phyloP scores from a whole-genome alignment of 805 yeast species.

The Lachancea sp. region DNA sequence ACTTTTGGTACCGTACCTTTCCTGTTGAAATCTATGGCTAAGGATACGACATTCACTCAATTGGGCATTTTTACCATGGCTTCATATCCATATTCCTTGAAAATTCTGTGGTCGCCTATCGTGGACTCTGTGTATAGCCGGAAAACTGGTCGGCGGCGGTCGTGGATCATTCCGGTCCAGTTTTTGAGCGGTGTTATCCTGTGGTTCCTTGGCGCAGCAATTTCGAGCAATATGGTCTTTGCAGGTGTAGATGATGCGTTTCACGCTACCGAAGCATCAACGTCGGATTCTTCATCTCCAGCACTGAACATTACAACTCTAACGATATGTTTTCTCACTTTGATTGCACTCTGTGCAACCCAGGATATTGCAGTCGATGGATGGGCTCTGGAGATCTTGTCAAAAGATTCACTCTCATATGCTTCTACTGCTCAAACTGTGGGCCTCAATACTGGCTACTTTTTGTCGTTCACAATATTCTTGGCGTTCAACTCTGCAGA shows the following conservation, averaged over 20 bases:
- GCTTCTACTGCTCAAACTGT: slow-evolving; percentile 98
- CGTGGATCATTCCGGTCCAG: slow-evolving; percentile 95
- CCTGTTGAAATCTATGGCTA: slow-evolving; percentile 56
- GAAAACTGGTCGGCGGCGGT: slow-evolving; percentile 70
- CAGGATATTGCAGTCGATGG: slow-evolving; percentile 99
- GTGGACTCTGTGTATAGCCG: slow-evolving; percentile 79
- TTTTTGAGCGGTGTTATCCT: slow-evolving; percentile 66
- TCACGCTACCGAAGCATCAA: slow-evolving; percentile 10
- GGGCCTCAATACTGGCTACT: slow-evolving; percentile 91
- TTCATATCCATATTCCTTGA: slow-evolving; percentile 89
- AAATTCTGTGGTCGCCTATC: slow-evolving; percentile 90
- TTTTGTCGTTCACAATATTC: slow-evolving; percentile 84
- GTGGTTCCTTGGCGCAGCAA: slow-evolving; percentile 49
- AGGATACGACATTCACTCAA: slow-evolving; percentile 72
- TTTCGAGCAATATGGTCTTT: slow-evolving; percentile 44
- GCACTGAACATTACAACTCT: slow-evolving; percentile 33
- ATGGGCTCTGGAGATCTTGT: slow-evolving; percentile 89
- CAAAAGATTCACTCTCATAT: slow-evolving; percentile 71
- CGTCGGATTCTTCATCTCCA: slow-evolving; percentile 4
- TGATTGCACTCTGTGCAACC: slow-evolving; percentile 89
- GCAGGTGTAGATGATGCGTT: slow-evolving; percentile 31
- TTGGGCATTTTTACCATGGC: slow-evolving; percentile 89
- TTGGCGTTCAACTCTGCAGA: slow-evolving; percentile 87
- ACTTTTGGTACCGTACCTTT: slow-evolving; percentile 95
- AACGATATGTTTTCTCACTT: slow-evolving; percentile 63